Evolutionary conservation across 169 alveolate species (phyloP).

Genomic region (Cryptosporidium meleagridis): DNA sequence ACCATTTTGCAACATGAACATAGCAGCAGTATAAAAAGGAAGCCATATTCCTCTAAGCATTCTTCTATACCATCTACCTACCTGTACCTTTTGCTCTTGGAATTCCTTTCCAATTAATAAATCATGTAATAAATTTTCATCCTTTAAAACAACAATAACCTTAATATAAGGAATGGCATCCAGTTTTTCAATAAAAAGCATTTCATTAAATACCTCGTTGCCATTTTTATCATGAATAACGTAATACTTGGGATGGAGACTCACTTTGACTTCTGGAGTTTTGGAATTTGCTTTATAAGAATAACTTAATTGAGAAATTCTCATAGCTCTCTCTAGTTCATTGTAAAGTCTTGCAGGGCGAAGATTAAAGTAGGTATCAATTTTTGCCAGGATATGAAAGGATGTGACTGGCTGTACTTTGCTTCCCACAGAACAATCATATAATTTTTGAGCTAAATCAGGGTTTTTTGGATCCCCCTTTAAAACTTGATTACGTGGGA

Average conservation of each 20-base stretch:
- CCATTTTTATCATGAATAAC: constrained; percentile 10
- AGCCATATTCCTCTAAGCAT: constrained; percentile 67
- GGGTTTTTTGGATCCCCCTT: constrained; percentile 38
- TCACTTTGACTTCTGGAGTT: constrained; percentile 32
- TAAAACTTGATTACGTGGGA: constrained; percentile 22
- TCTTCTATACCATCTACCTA: constrained; percentile 69
- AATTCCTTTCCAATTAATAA: constrained; percentile 42
- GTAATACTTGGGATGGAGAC: constrained; percentile 53
- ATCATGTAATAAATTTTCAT: constrained; percentile 15
- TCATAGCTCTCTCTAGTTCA: constrained; percentile 55
- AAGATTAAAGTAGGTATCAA: constrained; percentile 32
- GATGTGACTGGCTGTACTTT: constrained; percentile 7
- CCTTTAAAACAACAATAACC: constrained; percentile 30
- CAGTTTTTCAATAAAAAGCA: constrained; percentile 36
- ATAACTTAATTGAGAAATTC: constrained; percentile 48
- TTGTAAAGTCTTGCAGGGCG: constrained; percentile 40
- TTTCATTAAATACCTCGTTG: constrained; percentile 45
- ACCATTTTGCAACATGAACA: constrained; percentile 68
- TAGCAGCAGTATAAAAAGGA: constrained; percentile 60
- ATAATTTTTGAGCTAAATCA: constrained; percentile 10
- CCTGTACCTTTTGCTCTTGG: constrained; percentile 37
- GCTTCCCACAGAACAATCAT: constrained; percentile 40
- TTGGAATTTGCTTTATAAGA: constrained; percentile 44
- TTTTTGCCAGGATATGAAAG: constrained; percentile 34
- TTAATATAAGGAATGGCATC: constrained; percentile 63